Base-by-base conservation (phyloP, 2,329 filamentous ascomycete species). In the Penicillium fuscoglaucum region DNA sequence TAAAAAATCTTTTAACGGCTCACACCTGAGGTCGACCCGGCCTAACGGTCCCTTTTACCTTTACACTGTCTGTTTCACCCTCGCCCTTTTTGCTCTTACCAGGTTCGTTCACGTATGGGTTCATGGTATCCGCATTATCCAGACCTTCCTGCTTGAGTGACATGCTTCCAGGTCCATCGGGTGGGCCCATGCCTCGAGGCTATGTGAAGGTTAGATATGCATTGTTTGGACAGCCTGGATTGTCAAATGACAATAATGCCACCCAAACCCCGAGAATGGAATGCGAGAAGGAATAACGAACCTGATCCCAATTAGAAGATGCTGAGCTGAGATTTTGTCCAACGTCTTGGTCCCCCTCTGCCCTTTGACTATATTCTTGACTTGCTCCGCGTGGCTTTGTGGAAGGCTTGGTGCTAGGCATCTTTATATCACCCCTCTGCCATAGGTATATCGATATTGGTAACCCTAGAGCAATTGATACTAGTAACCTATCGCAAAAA, bases 11-110 rank as follows among this genome's bases (percentile, higher is more conserved):
- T 28, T 4, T 12, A 19, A 21, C 3, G 3, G 6, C 28, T 52
- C 17, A 60, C 1, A 24, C 46, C 35, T 63, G 59, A 6, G 70
- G 68, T 37, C 75, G 62, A 59, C 66, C 64, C 13, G 72, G 68
- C 39, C 78, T 73, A 43, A 83, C 74, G 5, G 80, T 80, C 28
- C 81, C 82, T 65, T 80, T 79, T 26, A 77, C 62, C 68, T 86
- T 86, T 19, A 83, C 79, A 21, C 81, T 80, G 49, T 86, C 83
- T 39, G 79, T 79, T 48, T 74, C 71, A 28, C 83, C 84, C 70
- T 86, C 83, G 21, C 75, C 73, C 75, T 86, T 86, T 70, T 79
- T 80, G 70, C 79, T 82, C 74, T 82, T 82, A 31, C 76, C 75
- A 5, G 75, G 65, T 48, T 79, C 72, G 46, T 76, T 72, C 59